Evolutionary conservation across 306 rosid genomes (phyloP), one percentile per base, ranked within the genome.

Genomic region (Prunus dulcis): DNA sequence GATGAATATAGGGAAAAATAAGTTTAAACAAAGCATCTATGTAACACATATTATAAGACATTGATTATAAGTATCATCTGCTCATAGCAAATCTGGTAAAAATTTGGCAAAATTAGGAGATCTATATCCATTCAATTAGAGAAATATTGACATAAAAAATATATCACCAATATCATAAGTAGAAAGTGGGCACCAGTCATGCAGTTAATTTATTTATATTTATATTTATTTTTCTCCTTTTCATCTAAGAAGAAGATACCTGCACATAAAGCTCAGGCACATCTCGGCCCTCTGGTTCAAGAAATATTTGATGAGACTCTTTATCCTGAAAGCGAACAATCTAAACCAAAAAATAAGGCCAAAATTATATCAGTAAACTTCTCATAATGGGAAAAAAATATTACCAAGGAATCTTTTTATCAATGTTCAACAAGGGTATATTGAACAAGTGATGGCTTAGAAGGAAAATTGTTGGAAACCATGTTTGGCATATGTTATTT

Each of bases 251-350:
- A 81, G 23, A 9, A 41, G 46, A 75, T 78, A 94, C 98, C 90
- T 94, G 98, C 78, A 94, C 98, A 81, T 94, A 94, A 63, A 94
- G 93, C 87, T 94, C 98, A 38, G 96, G 97, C 82, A 94, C 96
- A 80, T 78, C 74, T 41, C 98, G 89, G 69, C 97, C 98, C 90
- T 94, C 98, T 6, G 98, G 98, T 83, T 94, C 98, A 88, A 94
- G 98, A 89, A 94, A 94, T 71, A 94, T 84, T 79, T 92, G 97
- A 86, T 94, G 98, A 14, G 98, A 94, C 79, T 94, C 98, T 67
- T 90, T 94, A 79, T 94, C 98, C 85, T 90, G 82, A 76, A 94
- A 94, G 76, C 97, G 87, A 55, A 94, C 97, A 77, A 92, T 92
- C 98, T 94, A 84, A 77, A 77, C 18, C 61, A 66, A 53, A 71